Conservation (phyloP, 2,329 filamentous ascomycete species). For the Tolypocladium amazonense region DNA sequence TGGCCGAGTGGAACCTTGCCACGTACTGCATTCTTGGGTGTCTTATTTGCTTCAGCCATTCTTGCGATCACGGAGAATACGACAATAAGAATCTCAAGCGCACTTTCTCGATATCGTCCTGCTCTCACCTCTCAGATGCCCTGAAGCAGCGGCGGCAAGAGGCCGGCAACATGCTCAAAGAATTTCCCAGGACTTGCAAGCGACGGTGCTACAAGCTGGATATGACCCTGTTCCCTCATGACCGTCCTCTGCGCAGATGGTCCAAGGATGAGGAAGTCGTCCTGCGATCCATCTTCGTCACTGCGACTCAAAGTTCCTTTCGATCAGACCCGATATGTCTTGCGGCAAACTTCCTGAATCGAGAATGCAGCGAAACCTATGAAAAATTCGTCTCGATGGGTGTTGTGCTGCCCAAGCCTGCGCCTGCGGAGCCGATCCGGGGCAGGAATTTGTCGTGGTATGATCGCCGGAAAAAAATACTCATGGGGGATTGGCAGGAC, state of each 20-base stretch:
- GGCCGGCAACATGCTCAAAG: conserved; percentile 1
- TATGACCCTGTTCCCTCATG: conserved; percentile 10
- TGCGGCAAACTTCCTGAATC: conserved; percentile 37
- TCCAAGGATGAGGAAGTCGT: conserved; percentile 36
- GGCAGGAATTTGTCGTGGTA: conserved; percentile 42
- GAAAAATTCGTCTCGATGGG: conserved; percentile 15
- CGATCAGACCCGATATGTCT: conserved; percentile 35
- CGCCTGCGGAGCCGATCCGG: conserved; percentile 18
- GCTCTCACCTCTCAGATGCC: conserved; percentile 19
- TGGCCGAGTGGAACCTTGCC: conserved; percentile 37
- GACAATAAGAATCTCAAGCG: conserved; percentile 41
- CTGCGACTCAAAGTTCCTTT: conserved; percentile 28
- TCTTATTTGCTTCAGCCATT: conserved; percentile 48
- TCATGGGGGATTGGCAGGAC: conserved; percentile 44
- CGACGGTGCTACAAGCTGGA: conserved; percentile 29
- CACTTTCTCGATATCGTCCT: conserved; percentile 36
- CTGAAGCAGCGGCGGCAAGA: conserved; percentile 16
- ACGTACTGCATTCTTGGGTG: conserved; percentile 47
- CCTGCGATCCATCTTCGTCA: conserved; percentile 35
- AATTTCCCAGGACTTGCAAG: conserved; percentile 18
- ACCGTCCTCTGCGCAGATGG: conserved; percentile 25
- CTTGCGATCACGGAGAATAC: conserved; percentile 51
- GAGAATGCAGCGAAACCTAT: conserved; percentile 42
- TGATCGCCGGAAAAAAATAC: conserved; percentile 43
- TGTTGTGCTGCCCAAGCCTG: conserved; percentile 12